A percentile compares a stretch with the other conserved stretches of the same genome.
These are phyloP conservation scores for Rhytidhysteron rufulum DNA, from an alignment of 2,329 filamentous ascomycete genomes.

Conservation along the genomic window DNA sequence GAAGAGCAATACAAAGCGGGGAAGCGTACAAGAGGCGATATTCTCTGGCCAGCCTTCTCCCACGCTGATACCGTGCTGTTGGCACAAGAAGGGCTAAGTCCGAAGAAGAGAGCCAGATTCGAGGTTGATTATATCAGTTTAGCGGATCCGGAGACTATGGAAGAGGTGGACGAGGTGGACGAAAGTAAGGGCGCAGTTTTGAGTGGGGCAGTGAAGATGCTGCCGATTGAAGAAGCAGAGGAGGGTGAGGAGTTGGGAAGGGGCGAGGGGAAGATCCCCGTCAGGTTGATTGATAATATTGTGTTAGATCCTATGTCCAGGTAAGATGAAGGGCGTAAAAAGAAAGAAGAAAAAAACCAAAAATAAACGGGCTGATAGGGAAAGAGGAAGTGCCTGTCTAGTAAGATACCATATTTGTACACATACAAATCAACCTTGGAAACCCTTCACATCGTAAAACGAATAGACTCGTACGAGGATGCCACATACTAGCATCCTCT, in stretches of 20 bases:
- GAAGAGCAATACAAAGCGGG: slow-evolving; percentile 61
- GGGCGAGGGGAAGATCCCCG: slow-evolving; percentile 69
- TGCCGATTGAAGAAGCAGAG: slow-evolving; percentile 67
- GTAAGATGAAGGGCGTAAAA: too few relatives aligned
- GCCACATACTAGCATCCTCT: too few relatives aligned
- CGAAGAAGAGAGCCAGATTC: slow-evolving; percentile 63
- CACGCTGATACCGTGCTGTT: slow-evolving; percentile 54
- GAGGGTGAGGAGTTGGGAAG: slow-evolving; percentile 67
- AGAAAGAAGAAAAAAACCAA: too few relatives aligned
- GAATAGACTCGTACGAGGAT: too few relatives aligned
- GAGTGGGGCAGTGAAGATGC: slow-evolving; percentile 87
- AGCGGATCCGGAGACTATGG: slow-evolving; percentile 77
- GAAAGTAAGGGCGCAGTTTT: slow-evolving; percentile 70
- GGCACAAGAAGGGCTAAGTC: slow-evolving; percentile 59
- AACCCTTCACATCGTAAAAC: too few relatives aligned
- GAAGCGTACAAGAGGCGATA: slow-evolving; percentile 55
- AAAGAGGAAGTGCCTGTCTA: too few relatives aligned
- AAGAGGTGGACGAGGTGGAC: slow-evolving; percentile 72
- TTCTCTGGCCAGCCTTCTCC: slow-evolving; percentile 68
- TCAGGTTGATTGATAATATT: slow-evolving; percentile 92
- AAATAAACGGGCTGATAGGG: too few relatives aligned
- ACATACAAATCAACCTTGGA: too few relatives aligned
- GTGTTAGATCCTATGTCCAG: slow-evolving; percentile 50
- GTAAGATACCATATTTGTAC: too few relatives aligned
- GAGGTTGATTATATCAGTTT: slow-evolving; percentile 92